phyloP scores from a whole-genome alignment of 2,329 filamentous ascomycete genomes.

The Phoma sp. region DNA sequence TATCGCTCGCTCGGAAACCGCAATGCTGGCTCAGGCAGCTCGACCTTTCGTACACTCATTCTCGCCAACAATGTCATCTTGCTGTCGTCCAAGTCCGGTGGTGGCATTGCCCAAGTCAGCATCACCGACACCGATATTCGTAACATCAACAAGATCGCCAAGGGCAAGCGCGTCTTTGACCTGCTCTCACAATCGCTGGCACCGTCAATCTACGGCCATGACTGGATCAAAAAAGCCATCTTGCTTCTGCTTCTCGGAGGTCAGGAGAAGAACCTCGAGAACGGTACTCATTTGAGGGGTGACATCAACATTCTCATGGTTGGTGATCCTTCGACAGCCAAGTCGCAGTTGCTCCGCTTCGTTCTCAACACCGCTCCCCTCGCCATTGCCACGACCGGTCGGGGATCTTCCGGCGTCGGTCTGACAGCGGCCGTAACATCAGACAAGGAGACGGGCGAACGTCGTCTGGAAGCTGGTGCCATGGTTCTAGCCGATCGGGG shows the following conservation, averaged over 20 bases:
- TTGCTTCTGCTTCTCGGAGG: conserved; percentile 92
- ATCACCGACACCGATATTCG: conserved; percentile 97
- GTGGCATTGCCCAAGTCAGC: conserved; percentile 85
- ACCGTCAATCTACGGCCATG: conserved; percentile 95
- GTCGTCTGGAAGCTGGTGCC: conserved; percentile 92
- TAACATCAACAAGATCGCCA: conserved; percentile 97
- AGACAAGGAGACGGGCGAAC: conserved; percentile 96
- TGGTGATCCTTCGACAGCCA: conserved; percentile 96
- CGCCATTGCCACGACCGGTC: conserved; percentile 95
- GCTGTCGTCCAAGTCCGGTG: conserved; percentile 93
- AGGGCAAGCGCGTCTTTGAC: conserved; percentile 92
- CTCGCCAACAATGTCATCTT: conserved; percentile 95
- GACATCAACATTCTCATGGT: conserved; percentile 99
- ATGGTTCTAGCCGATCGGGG: conserved; percentile 98
- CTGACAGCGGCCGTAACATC: conserved; percentile 94
- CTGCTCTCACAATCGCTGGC: conserved; percentile 92
- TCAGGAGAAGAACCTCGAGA: conserved; percentile 98
- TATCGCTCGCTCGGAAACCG: conserved; percentile 94
- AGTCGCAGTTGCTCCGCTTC: conserved; percentile 96
- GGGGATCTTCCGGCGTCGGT: conserved; percentile 96
- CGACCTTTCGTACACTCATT: conserved; percentile 92
- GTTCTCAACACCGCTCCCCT: conserved; percentile 96
- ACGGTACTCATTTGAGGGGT: conserved; percentile 95
- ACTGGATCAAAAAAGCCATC: conserved; percentile 97
- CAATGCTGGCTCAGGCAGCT: conserved; percentile 87